Evolutionary conservation across 495 filamentous ascomycete genomes (phyloP).

Genomic region (Xylaria venustula): DNA sequence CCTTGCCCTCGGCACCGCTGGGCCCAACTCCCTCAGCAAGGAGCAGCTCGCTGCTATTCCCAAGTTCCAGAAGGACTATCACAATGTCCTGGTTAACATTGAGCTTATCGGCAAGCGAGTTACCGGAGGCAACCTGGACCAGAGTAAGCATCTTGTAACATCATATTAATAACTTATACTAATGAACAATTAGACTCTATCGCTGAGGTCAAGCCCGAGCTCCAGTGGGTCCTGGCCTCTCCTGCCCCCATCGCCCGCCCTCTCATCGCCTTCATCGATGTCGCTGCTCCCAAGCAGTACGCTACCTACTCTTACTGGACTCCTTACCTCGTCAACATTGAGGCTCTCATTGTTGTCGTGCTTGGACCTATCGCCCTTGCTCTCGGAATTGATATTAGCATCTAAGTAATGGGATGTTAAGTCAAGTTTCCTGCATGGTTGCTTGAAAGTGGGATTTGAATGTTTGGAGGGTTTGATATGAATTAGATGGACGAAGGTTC

Average conservation of each 20-base stretch:
- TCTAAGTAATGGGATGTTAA: slow-evolving; percentile 8
- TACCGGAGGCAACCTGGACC: background rate
- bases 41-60: slow-evolving; percentile 20
- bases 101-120: slow-evolving; percentile 17
- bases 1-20: slow-evolving; percentile 10
- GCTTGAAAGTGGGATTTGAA: background rate
- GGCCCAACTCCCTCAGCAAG: slow-evolving; percentile 6
- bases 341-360: slow-evolving; percentile 13
- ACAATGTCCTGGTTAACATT: slow-evolving; percentile 16
- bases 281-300: slow-evolving; percentile 11
- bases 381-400: slow-evolving; percentile 3
- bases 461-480: background rate
- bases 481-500: background rate
- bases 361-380: slow-evolving; percentile 3
- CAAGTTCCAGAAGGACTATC: slow-evolving; percentile 13
- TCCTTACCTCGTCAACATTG: slow-evolving; percentile 14
- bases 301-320: slow-evolving; percentile 12
- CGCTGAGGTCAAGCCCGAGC: slow-evolving; percentile 21
- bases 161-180: background rate
- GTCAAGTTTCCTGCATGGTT: background rate
- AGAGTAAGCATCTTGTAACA: slow-evolving; percentile 12
- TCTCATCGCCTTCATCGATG: slow-evolving; percentile 18
- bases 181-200: slow-evolving; percentile 18
- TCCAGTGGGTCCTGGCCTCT: slow-evolving; percentile 21
- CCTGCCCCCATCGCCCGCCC: slow-evolving; percentile 18